phyloP scores from a whole-genome alignment of 306 rosid genomes.

The Erythrophleum fordii region DNA sequence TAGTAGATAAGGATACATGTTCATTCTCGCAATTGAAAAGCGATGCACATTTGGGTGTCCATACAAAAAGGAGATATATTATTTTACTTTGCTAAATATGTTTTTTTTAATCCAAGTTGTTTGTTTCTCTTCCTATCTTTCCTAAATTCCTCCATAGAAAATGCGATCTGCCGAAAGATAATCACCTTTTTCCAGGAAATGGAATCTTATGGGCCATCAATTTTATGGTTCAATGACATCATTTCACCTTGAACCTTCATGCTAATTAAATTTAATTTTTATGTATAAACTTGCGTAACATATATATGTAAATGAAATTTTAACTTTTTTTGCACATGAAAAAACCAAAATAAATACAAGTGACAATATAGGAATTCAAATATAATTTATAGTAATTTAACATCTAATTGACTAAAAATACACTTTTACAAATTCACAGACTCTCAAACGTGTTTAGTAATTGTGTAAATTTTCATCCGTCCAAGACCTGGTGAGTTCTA shows the following conservation, averaged over 20 bases:
- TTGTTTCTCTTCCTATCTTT: background rate
- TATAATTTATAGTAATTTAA: no score
- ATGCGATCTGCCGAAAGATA: background rate
- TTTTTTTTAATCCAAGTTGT: background rate
- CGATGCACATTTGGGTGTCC: no score
- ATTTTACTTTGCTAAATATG: background rate
- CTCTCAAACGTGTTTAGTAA: no score
- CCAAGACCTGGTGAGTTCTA: no score
- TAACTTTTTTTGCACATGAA: no score
- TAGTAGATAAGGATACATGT: background rate
- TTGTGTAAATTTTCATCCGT: no score
- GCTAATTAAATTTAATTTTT: no score
- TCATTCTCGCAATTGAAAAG: background rate
- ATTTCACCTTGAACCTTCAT: background rate
- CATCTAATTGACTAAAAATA: no score
- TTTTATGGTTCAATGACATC: background rate
- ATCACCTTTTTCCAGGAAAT: background rate
- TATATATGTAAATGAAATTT: background rate
- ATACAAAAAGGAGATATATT: background rate
- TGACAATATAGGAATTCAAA: no score
- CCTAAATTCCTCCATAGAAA: background rate
- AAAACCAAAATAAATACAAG: no score
- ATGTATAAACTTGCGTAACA: no score
- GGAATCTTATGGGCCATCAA: background rate
- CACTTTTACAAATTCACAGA: no score